phyloP scores from a whole-genome alignment of 2,329 filamentous ascomycete species.

The Meredithiella fracta region DNA sequence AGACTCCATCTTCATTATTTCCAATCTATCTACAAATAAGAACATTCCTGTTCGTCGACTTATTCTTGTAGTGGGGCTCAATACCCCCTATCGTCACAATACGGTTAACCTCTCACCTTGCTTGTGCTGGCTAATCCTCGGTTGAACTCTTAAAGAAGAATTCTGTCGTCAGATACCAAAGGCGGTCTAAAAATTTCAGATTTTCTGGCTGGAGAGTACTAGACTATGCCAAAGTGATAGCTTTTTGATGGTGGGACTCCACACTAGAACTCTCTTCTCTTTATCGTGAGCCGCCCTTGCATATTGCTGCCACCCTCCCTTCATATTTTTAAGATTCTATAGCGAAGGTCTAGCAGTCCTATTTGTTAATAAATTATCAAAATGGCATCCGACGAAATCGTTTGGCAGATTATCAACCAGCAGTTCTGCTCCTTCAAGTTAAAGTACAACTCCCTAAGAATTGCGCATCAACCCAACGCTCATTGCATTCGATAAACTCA shows the following conservation, averaged over 20 bases:
- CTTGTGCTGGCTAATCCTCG: conserved; percentile 10
- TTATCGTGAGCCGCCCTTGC: neutral
- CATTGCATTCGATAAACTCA: neutral
- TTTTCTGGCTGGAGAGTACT: conserved; percentile 6
- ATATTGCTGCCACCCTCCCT: conserved; percentile 6
- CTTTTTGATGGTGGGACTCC: neutral
- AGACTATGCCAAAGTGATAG: conserved; percentile 1
- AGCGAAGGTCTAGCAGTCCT: neutral
- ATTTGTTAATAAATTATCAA: conserved; percentile 16
- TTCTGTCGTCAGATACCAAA: conserved; percentile 12
- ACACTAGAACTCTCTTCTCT: conserved; percentile 4
- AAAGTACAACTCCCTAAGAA: conserved; percentile 40
- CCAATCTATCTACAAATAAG: neutral
- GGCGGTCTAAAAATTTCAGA: conserved; percentile 15
- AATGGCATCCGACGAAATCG: conserved; percentile 89
- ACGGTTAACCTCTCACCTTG: neutral
- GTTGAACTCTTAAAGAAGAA: conserved; percentile 1
- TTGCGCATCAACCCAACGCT: neutral
- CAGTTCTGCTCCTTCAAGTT: conserved; percentile 92
- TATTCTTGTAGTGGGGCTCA: neutral
- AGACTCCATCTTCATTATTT: neutral
- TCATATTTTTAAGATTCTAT: neutral
- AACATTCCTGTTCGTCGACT: neutral
- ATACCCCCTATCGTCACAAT: neutral
- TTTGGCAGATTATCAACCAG: conserved; percentile 94